phyloP scores from a whole-genome alignment of 2,329 filamentous ascomycete species.

The Ophiocordyceps robertsii region DNA sequence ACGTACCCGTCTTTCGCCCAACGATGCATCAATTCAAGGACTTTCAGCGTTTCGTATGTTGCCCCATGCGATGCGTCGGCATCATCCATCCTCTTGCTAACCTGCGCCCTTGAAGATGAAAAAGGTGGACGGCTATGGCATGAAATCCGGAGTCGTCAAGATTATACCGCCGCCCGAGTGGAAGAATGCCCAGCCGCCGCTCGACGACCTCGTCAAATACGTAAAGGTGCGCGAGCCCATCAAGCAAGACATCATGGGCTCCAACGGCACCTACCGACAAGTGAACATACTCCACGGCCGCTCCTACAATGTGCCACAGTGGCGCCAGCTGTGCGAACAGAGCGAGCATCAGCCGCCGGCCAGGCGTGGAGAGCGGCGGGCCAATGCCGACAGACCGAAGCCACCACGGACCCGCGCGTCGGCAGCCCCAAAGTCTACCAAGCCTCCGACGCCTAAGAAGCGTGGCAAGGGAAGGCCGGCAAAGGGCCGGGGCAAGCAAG shows the following conservation, averaged over 20 bases:
- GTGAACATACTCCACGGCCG: slow-evolving; percentile 94
- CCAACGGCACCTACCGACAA: slow-evolving; percentile 89
- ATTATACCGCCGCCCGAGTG: slow-evolving; percentile 89
- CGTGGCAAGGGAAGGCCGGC: slow-evolving; percentile 25
- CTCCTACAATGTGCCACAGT: slow-evolving; percentile 93
- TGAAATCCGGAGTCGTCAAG: slow-evolving; percentile 96
- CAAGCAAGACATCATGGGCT: slow-evolving; percentile 95
- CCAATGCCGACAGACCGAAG: slow-evolving; percentile 41
- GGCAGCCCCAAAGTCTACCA: slow-evolving; percentile 16
- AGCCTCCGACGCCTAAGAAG: slow-evolving; percentile 22
- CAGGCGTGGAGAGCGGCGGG: slow-evolving; percentile 67
- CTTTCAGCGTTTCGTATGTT: slow-evolving; percentile 75
- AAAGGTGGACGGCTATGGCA: slow-evolving; percentile 85
- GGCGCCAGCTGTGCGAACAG: slow-evolving; percentile 86
- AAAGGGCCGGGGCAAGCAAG: slow-evolving; percentile 23
- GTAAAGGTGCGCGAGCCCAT: slow-evolving; percentile 94
- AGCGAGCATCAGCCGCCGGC: slow-evolving; percentile 93
- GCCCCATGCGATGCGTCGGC: not conserved
- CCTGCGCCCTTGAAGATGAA: slow-evolving; percentile 38
- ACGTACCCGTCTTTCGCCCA: slow-evolving; percentile 87
- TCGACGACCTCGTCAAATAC: slow-evolving; percentile 79
- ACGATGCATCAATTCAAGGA: slow-evolving; percentile 91
- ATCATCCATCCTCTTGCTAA: slow-evolving; percentile 12
- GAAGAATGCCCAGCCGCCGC: slow-evolving; percentile 64
- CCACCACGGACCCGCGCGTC: slow-evolving; percentile 24